Evolutionary conservation across 2,329 filamentous ascomycete species (phyloP), one percentile per base, ranked within the genome.

Genomic region (Zymoseptoria ardabiliae): DNA sequence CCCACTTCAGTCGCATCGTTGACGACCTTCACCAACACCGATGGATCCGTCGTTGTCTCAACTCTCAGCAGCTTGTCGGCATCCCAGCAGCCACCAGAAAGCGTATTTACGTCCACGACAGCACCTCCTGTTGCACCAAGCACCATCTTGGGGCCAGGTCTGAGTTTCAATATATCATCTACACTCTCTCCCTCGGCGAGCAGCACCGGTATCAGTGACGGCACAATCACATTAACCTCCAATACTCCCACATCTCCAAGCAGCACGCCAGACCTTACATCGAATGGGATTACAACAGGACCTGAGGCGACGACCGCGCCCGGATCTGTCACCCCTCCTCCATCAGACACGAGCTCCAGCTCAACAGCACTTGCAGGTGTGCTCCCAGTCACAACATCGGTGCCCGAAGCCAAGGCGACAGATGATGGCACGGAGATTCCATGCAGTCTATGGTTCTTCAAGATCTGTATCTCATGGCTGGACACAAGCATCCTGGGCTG

Each of bases 361-460:
- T 53, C 51, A 53, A 53, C 51, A 10, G 35, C 35, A 6, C 35
- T 17, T 41, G 11, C 35, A 17, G 35, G 35, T 41, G 35, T 41
- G 17, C 5, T 59, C 35, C 58, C 58, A n/a, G 28, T 54, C 10
- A 51, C 55, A 13, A 60, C 54, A 35, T 53, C 54, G 23, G 54
- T 57, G n/a, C 45, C 48, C 10, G 21, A 55, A 22, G 52, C 56
- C n/a, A 58, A 55, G 25, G 23, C 55, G 17, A 58, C 52, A 13
- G 52, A 55, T 19, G 59, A 55, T 53, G 53, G 55, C 17, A 55
- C 55, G 1, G 28, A 58, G 25, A 55, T 61, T 21, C 53, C 59
- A 17, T 61, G 59, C 30, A 58, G 53, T 17, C 48, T 55, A 7
- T 61, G 59, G 59, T 61, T 58, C 52, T 61, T 61, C 59, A 28